Base-by-base conservation (phyloP, 225 moss, liverwort and hornwort genomes). In the Takakia lepidozioides region DNA sequence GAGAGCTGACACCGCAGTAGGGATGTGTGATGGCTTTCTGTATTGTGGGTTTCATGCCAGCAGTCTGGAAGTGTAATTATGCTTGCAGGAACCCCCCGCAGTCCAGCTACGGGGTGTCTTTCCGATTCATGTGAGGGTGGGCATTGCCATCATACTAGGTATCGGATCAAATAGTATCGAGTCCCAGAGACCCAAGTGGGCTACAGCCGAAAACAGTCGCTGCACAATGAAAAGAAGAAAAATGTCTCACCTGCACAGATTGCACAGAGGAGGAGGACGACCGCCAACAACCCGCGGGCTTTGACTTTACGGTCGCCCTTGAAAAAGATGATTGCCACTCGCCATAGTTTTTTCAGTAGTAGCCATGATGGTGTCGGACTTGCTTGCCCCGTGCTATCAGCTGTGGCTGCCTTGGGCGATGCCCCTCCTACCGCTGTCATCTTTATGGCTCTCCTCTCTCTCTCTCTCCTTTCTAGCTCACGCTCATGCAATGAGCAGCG, bases 341-440 rank as follows among this genome's bases (percentile, higher is more conserved):
- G 73, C 93, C 86, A 89, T 27, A 93, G 71, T 71, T 86, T 93
- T 61, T 66, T 63, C 10, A 89, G 47, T 40, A 88, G 52, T 38
- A 54, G 44, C 65, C 81, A 72, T 21, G 88, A 84, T 20, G 81
- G 72, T 59, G 68, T 68, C 44, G 80, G 83, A 32, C 60, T 55
- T 9, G 58, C 56, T 45, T 64, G 73, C 47, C 55, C 40, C 40
- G 49, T 22, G 13, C 49, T 32, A 7, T 7, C 32, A 11, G 32
- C 54, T n/a, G n/a, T n/a, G n/a, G n/a, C n/a, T n/a, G n/a, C n/a
- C n/a, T n/a, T n/a, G n/a, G n/a, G n/a, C n/a, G n/a, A n/a, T 13
- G 60, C 64, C 8, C 59, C 67, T 43, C 63, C n/a, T 5, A 55
- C 57, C 56, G 18, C 60, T 46, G 66, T 61, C 68, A 64, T 58